Base-by-base conservation (phyloP, 2,329 filamentous ascomycete genomes). In the Paracoccidioides lutzii region DNA sequence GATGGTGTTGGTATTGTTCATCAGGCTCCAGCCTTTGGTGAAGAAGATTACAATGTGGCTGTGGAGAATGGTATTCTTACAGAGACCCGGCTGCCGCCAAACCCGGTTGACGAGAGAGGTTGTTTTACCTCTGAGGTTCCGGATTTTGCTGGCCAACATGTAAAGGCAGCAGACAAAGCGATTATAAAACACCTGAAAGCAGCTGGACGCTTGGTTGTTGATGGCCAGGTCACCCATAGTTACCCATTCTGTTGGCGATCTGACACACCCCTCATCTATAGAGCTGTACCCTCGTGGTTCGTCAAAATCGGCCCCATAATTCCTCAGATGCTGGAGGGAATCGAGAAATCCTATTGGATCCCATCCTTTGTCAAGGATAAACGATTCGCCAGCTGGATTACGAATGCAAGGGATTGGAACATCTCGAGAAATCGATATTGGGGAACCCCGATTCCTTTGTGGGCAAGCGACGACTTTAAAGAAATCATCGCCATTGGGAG, bases 1-100 rank as follows among this genome's bases (percentile, higher is more conserved):
- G 90, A 88, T 65, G 91, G 91, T 82, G 88, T 89, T 38, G 91
- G 91, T 66, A 86, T 97, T 59, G 91, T 97, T 46, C 91, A 97
- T 71, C 90, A 96, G 71, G 81, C 91, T 4, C 91, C 91, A 2
- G 89, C 90, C 0, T 96, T 91, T 67, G 91, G 91, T 80, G 88
- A 96, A 73, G 91, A 96, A 61, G 91, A 97, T 84, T 96, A 95
- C 76, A 85, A 84, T 61, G 82, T 93, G 57, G 88, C 87, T 7
- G 71, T 90, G 58, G 83, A 85, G 56, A 77, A 82, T 48, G 90
- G 89, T 44, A 80, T 95, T 63, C 85, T 96, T 66, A 85, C 73
- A 59, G 85, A 90, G 61, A 80, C 81, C 57, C 83, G 88, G 54
- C 77, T 83, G 40, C 89, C 91, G n/a, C 90, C 90, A 0, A 91